Base-by-base conservation (phyloP, 2,329 filamentous ascomycete genomes). In the Colletotrichum noveboracense region DNA sequence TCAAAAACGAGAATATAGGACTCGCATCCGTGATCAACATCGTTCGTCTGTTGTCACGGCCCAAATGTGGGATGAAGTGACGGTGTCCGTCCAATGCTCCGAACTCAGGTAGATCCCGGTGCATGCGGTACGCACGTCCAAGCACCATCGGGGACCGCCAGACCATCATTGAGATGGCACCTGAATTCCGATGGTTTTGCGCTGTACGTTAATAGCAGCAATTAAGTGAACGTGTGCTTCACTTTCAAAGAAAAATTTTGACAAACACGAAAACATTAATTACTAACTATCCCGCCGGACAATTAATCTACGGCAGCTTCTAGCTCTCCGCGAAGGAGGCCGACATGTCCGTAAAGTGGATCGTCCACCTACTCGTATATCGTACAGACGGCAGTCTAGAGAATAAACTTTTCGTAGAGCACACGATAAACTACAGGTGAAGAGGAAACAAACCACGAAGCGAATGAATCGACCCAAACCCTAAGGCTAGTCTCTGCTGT, bases 191-290 rank as follows among this genome's bases (percentile, higher is more conserved):
- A 48, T n/a, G 8, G 18, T 2, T 12, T 5, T n/a, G 18, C 38
- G 18, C 38, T 6, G 18, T n/a, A 3, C 5, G 9, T 48, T n/a
- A 10, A 48, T n/a, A 1, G 38, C 18, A n/a, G 38, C 9, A n/a
- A 12, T 6, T 12, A 0, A 48, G 0, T n/a, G 38, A n/a, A n/a
- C 18, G 18, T n/a, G 38, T 48, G 38, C 38, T n/a, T n/a, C 2
- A 12, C 18, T 48, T 14, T 3, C 5, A n/a, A 48, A 48, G 18
- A n/a, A n/a, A 12, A 2, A 6, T n/a, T 10, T 48, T 13, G 18
- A 48, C 18, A n/a, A 6, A 9, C 2, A 16, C 5, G 8, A 10
- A 10, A 16, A 10, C 8, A 10, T 18, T 5, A 1, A 12, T 48
- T 21, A 21, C 5, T 13, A 13, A 48, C 5, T 16, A 48, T 48